Percentiles rank a stretch among this genome's conserved stretches.
These are phyloP conservation scores for Saccharomyces cerevisiae DNA, from an alignment of 805 yeast species.

Conservation along the genomic window DNA sequence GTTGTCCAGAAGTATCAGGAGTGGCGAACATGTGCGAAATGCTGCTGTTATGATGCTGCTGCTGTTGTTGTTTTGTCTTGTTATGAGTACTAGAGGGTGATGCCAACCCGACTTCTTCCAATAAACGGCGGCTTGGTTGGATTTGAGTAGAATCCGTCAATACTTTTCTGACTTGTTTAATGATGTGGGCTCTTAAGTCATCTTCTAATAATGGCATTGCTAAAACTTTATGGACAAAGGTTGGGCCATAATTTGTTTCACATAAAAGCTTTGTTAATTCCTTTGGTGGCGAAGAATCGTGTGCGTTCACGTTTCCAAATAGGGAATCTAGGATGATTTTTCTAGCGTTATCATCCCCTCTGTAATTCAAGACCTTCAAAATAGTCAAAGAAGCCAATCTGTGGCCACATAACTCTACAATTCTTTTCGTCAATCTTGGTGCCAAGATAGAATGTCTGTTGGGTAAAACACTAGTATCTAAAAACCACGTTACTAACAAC, in stretches of 20 bases:
- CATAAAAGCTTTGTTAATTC: slow-evolving; percentile 50
- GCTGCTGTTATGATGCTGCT: slow-evolving; percentile 19
- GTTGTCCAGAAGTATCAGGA: slow-evolving; percentile 13
- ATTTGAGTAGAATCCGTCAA: slow-evolving; percentile 50
- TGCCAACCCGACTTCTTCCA: slow-evolving; percentile 83
- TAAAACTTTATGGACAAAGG: slow-evolving; percentile 71
- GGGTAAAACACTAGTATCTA: slow-evolving; percentile 70
- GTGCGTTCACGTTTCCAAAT: slow-evolving; percentile 43
- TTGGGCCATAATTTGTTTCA: slow-evolving; percentile 63
- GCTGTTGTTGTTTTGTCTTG: slow-evolving; percentile 2
- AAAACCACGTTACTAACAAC: slow-evolving; percentile 82
- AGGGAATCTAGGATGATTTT: slow-evolving; percentile 54
- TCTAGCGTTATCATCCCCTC: slow-evolving; percentile 57
- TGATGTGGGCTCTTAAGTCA: slow-evolving; percentile 48
- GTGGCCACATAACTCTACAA: slow-evolving; percentile 61
- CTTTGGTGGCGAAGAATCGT: slow-evolving; percentile 33
- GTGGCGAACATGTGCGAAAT: slow-evolving; percentile 18
- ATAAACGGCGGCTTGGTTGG: slow-evolving; percentile 77
- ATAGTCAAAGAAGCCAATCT: slow-evolving; percentile 80
- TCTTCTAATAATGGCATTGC: slow-evolving; percentile 61
- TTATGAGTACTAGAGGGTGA: not conserved
- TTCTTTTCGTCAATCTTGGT: slow-evolving; percentile 49
- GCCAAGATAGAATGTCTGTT: slow-evolving; percentile 61
- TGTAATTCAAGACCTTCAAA: slow-evolving; percentile 63
- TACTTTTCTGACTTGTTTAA: slow-evolving; percentile 53